These are phyloP conservation scores for Macroventuria anomochaeta DNA, from an alignment of 2,329 filamentous ascomycete genomes.

Conservation along the genomic window DNA sequence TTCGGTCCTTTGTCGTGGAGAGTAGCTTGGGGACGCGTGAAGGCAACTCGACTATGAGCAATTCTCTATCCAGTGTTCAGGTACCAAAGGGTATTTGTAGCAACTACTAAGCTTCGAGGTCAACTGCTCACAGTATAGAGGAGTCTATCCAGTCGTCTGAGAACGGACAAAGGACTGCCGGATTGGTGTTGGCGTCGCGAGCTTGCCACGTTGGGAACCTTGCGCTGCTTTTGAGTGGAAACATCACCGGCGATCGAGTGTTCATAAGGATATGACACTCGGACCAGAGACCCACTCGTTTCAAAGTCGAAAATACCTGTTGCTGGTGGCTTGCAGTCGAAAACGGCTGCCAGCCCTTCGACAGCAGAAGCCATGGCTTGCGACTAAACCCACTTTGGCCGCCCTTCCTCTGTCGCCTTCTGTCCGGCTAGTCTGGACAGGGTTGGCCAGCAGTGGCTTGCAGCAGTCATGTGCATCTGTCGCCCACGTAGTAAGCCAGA, in stretches of 20 bases:
- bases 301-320: conserved; percentile 36
- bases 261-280: conserved; percentile 20
- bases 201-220: conserved; percentile 41
- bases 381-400: conserved; percentile 32
- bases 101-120: conserved; percentile 41
- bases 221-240: conserved; percentile 45
- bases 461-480: conserved; percentile 35
- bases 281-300: conserved; percentile 24
- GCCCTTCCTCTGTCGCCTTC: conserved; percentile 26
- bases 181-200: conserved; percentile 45
- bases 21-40: conserved; percentile 36
- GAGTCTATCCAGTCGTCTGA: conserved; percentile 43
- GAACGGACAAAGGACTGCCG: conserved; percentile 51
- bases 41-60: conserved; percentile 43
- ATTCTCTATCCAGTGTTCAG: conserved; percentile 48
- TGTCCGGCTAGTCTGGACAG: conserved; percentile 28
- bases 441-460: conserved; percentile 29
- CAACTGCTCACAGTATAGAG: conserved; percentile 44
- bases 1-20: conserved; percentile 43
- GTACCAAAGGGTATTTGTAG: conserved; percentile 49
- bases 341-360: conserved; percentile 40
- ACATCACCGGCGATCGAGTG: conserved; percentile 27
- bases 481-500: conserved; percentile 29
- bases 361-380: conserved; percentile 28
- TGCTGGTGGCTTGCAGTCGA: conserved; percentile 36